Evolutionary conservation across 2,329 filamentous ascomycete species (phyloP).

Genomic region (Paraconiothyrium brasiliense): DNA sequence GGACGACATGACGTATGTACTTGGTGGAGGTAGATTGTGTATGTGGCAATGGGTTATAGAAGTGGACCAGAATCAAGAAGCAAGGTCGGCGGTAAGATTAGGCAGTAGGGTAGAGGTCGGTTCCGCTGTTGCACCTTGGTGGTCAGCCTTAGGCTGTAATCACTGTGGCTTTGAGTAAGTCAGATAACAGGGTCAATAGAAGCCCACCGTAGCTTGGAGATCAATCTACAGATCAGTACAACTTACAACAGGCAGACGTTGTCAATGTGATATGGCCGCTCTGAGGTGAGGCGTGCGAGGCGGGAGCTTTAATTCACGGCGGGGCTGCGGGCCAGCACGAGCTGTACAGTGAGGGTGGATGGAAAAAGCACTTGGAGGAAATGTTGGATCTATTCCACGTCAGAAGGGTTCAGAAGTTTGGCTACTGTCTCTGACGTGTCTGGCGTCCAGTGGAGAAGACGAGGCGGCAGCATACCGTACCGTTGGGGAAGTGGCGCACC

Average conservation of each 20-base stretch:
- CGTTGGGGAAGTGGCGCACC: conserved; percentile 37
- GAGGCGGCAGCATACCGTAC: conserved; percentile 34
- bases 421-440: conserved; percentile 43
- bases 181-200: conserved; percentile 2
- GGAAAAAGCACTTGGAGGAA: not conserved
- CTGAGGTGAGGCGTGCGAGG: conserved; percentile 17
- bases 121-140: conserved; percentile 13
- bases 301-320: conserved; percentile 23
- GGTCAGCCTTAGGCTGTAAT: conserved; percentile 40
- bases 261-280: not conserved
- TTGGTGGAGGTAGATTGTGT: conserved; percentile 4
- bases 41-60: not conserved
- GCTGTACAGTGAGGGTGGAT: not conserved
- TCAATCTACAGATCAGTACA: not conserved
- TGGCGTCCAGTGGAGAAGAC: conserved; percentile 38
- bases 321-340: conserved; percentile 18
- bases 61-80: conserved; percentile 11
- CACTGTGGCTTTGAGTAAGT: conserved; percentile 28
- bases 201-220: not conserved
- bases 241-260: conserved; percentile 1
- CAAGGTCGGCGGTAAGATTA: conserved; percentile 22
- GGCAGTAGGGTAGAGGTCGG: conserved; percentile 27
- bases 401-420: not conserved
- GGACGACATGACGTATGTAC: conserved; percentile 58
- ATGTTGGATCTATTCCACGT: not conserved